Evolutionary conservation across 164 flowering plant species (phyloP).

Genomic region (Piper betle): DNA sequence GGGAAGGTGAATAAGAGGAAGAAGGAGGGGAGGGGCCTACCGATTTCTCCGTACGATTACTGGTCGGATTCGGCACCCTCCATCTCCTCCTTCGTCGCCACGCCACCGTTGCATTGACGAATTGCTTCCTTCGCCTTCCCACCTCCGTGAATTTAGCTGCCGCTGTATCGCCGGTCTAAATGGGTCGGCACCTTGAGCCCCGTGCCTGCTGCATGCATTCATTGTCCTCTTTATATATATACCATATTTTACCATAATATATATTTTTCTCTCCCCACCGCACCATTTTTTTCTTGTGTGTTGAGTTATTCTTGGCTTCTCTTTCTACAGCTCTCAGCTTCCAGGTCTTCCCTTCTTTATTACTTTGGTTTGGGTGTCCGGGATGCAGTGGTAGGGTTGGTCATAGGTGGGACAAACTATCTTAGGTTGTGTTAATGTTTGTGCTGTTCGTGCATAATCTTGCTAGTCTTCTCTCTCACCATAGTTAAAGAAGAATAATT

Average conservation of each 20-base stretch:
- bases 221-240: constrained; percentile 1
- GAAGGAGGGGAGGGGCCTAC: not conserved
- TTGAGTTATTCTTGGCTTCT: not conserved
- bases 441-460: too few relatives aligned
- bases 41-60: not conserved
- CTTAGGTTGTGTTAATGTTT: too few relatives aligned
- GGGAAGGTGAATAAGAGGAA: not conserved
- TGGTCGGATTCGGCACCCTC: not conserved
- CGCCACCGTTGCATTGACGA: not conserved
- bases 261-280: not conserved
- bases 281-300: not conserved
- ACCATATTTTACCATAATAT: too few relatives aligned
- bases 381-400: too few relatives aligned
- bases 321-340: too few relatives aligned
- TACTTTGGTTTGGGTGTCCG: too few relatives aligned
- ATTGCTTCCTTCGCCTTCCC: not conserved
- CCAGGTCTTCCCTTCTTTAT: too few relatives aligned
- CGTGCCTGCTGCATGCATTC: constrained; percentile 2
- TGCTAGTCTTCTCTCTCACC: too few relatives aligned
- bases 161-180: constrained; percentile 1
- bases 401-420: too few relatives aligned
- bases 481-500: too few relatives aligned
- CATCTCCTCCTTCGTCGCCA: not conserved
- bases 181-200: constrained; percentile 3
- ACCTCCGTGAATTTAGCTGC: constrained; percentile 5